Percentiles rank a stretch among this genome's conserved stretches.
These are phyloP conservation scores for Bocquillonia castaneifolia DNA, from an alignment of 441 rosid species.

Conservation along the genomic window DNA sequence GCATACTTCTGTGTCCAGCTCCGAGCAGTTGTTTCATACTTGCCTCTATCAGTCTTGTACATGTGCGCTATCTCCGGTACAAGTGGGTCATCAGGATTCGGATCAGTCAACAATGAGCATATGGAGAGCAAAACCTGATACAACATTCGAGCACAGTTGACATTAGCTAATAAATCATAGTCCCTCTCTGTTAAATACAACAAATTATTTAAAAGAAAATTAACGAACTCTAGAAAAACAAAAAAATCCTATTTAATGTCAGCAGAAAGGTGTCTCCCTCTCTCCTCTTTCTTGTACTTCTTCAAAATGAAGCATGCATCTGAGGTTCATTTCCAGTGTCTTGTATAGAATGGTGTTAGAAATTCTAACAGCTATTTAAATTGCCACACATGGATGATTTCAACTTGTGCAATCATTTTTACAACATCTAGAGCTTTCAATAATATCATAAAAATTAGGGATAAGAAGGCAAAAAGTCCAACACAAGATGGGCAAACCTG, in stretches of 20 bases:
- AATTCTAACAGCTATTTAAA: neutral
- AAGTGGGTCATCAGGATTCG: constrained; percentile 69
- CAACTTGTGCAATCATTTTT: neutral
- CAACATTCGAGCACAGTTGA: neutral
- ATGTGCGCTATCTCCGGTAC: constrained; percentile 71
- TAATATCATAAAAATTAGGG: no score
- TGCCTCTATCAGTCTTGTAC: constrained; percentile 61
- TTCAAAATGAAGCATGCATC: neutral
- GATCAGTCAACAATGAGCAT: constrained; percentile 67
- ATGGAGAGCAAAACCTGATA: constrained; percentile 67
- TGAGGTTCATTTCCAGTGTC: neutral
- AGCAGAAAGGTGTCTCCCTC: no score
- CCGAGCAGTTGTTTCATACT: constrained; percentile 61
- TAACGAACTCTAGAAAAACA: no score
- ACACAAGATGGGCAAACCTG: no score
- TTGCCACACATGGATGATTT: neutral
- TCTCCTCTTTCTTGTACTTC: no score
- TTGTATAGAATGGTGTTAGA: neutral
- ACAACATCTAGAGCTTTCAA: no score
- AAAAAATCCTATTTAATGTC: no score
- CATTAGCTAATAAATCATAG: neutral
- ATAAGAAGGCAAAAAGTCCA: no score
- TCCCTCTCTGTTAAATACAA: no score
- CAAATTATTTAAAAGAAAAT: no score
- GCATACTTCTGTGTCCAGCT: constrained; percentile 80